Percentiles rank a stretch among this genome's conserved stretches.
These are phyloP conservation scores for Pseudomonodictys pantanalensis DNA, from an alignment of 495 filamentous ascomycete genomes.

Conservation along the genomic window DNA sequence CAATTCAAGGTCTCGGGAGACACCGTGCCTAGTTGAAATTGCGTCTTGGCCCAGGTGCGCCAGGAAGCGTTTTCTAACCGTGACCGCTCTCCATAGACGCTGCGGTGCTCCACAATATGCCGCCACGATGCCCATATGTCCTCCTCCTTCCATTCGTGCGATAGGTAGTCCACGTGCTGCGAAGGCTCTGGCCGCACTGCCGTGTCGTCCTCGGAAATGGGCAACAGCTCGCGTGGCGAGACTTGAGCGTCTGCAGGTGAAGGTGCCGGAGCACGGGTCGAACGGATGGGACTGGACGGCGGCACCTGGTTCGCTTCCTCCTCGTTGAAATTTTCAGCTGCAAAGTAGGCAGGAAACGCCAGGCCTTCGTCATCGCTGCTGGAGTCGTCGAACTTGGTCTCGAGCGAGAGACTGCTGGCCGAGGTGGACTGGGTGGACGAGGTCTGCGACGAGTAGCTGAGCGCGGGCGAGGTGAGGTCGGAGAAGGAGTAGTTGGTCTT, in stretches of 20 bases:
- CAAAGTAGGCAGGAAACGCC: conserved; percentile 58
- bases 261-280: conserved; percentile 2
- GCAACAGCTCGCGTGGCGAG: conserved; percentile 30
- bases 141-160: conserved; percentile 92
- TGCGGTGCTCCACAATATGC: conserved; percentile 75
- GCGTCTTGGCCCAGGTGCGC: conserved; percentile 94
- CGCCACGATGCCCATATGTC: conserved; percentile 98
- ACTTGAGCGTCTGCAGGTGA: conserved; percentile 17
- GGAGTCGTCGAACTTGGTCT: conserved; percentile 47
- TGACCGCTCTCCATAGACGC: conserved; percentile 73
- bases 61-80: conserved; percentile 95
- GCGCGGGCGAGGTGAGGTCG: conserved; percentile 15
- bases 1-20: conserved; percentile 88
- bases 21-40: conserved; percentile 78
- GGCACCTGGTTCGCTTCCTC: conserved; percentile 15
- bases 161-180: conserved; percentile 92
- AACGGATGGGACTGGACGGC: conserved; percentile 30
- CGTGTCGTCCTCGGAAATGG: conserved; percentile 74
- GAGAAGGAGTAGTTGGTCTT: conserved; percentile 24
- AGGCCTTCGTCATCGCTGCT: conserved; percentile 51
- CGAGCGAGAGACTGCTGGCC: conserved; percentile 62
- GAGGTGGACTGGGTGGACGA: conserved; percentile 51
- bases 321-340: conserved; percentile 38
- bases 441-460: conserved; percentile 22
- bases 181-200: conserved; percentile 75